Evolutionary conservation across 495 filamentous ascomycete genomes (phyloP).

Genomic region (Podospora bellae-mahoneyi): DNA sequence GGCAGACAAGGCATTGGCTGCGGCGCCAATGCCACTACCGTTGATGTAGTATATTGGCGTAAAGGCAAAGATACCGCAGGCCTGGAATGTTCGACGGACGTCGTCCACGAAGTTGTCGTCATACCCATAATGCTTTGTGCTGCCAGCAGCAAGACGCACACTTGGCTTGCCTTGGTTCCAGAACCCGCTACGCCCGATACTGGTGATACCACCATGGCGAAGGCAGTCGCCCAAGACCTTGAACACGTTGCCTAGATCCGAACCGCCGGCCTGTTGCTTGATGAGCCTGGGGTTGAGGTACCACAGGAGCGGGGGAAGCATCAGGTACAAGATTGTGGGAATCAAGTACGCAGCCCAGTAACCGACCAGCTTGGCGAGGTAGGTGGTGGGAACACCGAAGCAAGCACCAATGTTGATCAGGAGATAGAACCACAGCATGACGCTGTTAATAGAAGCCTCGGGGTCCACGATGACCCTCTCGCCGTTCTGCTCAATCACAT

Average conservation of each 20-base stretch:
- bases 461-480: slow-evolving; percentile 59
- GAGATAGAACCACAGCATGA: slow-evolving; percentile 63
- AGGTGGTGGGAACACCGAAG: slow-evolving; percentile 51
- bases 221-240: slow-evolving; percentile 53
- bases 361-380: slow-evolving; percentile 53
- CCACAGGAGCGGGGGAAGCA: slow-evolving; percentile 52
- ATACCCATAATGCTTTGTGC: slow-evolving; percentile 38
- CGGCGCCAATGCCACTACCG: slow-evolving; percentile 48
- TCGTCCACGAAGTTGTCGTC: slow-evolving; percentile 58
- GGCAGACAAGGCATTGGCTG: slow-evolving; percentile 52
- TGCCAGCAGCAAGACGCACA: slow-evolving; percentile 49
- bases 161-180: slow-evolving; percentile 65
- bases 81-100: slow-evolving; percentile 56
- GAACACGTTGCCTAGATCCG: slow-evolving; percentile 54
- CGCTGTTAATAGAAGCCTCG: slow-evolving; percentile 56
- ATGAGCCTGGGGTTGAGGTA: slow-evolving; percentile 51
- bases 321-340: slow-evolving; percentile 58
- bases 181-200: slow-evolving; percentile 55
- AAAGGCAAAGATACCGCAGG: slow-evolving; percentile 58
- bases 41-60: slow-evolving; percentile 68
- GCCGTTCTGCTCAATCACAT: slow-evolving; percentile 46
- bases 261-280: slow-evolving; percentile 50
- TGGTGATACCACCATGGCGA: slow-evolving; percentile 52
- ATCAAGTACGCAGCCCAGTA: slow-evolving; percentile 73
- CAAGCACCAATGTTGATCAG: slow-evolving; percentile 64